Base-by-base conservation (phyloP, 78 protist genomes). In the Dictyostelium intermedium region DNA sequence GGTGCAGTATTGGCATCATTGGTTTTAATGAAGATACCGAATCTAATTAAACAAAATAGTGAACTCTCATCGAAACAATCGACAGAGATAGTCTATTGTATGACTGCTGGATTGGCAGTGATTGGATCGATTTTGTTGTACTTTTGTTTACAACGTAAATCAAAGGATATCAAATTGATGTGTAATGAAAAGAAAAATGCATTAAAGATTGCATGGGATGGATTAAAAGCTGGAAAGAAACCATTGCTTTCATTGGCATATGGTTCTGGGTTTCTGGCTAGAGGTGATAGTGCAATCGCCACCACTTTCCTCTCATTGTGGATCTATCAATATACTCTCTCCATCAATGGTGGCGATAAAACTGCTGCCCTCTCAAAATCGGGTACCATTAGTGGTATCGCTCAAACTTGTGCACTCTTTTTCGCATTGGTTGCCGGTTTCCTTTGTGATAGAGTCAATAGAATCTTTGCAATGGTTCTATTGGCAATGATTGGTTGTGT, bases 1-100 rank as follows among this genome's bases (percentile, higher is more conserved):
- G 93, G 93, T 47, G 93, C 93, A 61, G 93, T 89, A 76, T 63
- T 89, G 1, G 93, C 85, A 30, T 78, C 93, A 5, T 66, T 89
- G 11, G 93, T 80, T 3, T 63, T 89, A 32, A n/a, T 89, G 16
- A 89, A 89, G 61, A 80, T 89, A 20, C 93, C 93, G 35, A 61
- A 74, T 41, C 18, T 86, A 4, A 60, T 86, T 9, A 37, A 86
- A 25, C 16, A 20, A 5, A n/a, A 37, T 14, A 27, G 32, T 11
- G 41, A 32, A 7, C 9, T 85, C 5, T 16, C 82, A 0, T 30
- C 78, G 10, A 76, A 53, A 1, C 18, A 13, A 43, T 56, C 93
- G 5, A 77, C 82, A 1, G 85, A 80, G 32, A n/a, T 89, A 1
- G 82, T 85, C 2, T 89, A 80, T 69, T n/a, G 56, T 3, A 13